phyloP scores from a whole-genome alignment of 192 early-diverging fungal genomes.

The Rhizoclosmatium sp. region DNA sequence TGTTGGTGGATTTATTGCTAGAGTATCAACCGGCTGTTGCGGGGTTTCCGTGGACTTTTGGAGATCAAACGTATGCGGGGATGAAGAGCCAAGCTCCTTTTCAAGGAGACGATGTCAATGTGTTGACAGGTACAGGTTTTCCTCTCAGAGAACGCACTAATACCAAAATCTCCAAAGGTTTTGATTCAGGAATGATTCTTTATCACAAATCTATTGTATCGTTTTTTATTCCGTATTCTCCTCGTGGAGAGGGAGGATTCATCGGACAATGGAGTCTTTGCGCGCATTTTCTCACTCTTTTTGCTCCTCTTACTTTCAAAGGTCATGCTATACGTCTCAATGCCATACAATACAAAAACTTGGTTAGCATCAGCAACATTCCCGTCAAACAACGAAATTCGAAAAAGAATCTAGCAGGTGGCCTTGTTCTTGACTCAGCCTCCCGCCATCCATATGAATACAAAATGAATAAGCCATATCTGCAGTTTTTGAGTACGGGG shows the following conservation, averaged over 20 bases:
- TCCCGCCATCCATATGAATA: constrained; percentile 49
- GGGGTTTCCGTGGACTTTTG: constrained; percentile 45
- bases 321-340: constrained; percentile 37
- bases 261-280: constrained; percentile 43
- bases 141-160: not conserved
- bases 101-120: not conserved
- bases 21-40: constrained; percentile 48
- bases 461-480: constrained; percentile 33
- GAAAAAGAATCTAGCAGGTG: not conserved
- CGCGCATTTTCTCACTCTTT: constrained; percentile 43
- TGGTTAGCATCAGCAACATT: constrained; percentile 34
- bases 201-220: constrained; percentile 42
- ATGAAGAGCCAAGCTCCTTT: constrained; percentile 27
- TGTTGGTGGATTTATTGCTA: constrained; percentile 16
- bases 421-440: constrained; percentile 25
- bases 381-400: not conserved
- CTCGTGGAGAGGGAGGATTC: constrained; percentile 44
- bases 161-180: constrained; percentile 4
- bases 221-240: constrained; percentile 44
- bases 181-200: constrained; percentile 45
- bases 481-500: constrained; percentile 29
- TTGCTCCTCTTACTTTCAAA: constrained; percentile 37
- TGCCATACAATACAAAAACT: constrained; percentile 34
- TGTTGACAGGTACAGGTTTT: constrained; percentile 11
- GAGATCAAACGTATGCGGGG: constrained; percentile 35